Evolutionary conservation across 2,329 filamentous ascomycete species (phyloP), one percentile per base, ranked within the genome.

Genomic region (Penicillium sclerotigenum): DNA sequence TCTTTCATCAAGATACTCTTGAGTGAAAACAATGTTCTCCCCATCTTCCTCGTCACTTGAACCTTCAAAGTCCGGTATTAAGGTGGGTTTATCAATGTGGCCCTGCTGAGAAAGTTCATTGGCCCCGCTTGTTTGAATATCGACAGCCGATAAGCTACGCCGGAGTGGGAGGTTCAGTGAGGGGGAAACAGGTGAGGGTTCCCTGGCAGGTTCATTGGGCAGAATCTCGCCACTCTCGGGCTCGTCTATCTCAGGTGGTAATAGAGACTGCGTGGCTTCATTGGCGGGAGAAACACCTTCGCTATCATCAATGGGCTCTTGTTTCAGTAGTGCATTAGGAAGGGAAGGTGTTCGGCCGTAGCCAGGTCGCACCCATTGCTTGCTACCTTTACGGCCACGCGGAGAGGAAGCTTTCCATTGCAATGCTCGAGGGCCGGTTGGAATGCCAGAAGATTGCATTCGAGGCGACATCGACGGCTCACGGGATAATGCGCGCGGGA

Each of bases 1-100:
- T 16, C 75, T 71, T 60, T 77, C 73, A 26, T 75, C 74, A 37
- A 78, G 69, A 57, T 80, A 78, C 42, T 79, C 77, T 47, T 80
- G 76, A 11, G 76, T 78, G 40, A 80, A 75, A 33, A 77, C 71
- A 1, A 69, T 69, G 40, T 73, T 73, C 52, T 78, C 77, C 48
- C 78, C 76, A 43, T 79, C 77, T 37, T 76, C 75, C 56, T 79
- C 76, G n/a, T 77, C 75, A 43, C 71, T 73, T 20, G 69, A 67
- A 38, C 65, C 67, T 7, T 58, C 65, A 48, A 74, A 73, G 33
- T 71, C 70, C 2, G 73, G 71, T 41, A 75, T 68, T 8, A 69
- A 34, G 5, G 67, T 54, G 28, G 56, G 7, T 11, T 56, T 53
- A 38, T 65, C 52, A 2, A 18, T 49, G 20, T 55, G 56, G 4